These are phyloP conservation scores for Cladorrhinum samala DNA, from an alignment of 495 filamentous ascomycete genomes.

Conservation along the genomic window DNA sequence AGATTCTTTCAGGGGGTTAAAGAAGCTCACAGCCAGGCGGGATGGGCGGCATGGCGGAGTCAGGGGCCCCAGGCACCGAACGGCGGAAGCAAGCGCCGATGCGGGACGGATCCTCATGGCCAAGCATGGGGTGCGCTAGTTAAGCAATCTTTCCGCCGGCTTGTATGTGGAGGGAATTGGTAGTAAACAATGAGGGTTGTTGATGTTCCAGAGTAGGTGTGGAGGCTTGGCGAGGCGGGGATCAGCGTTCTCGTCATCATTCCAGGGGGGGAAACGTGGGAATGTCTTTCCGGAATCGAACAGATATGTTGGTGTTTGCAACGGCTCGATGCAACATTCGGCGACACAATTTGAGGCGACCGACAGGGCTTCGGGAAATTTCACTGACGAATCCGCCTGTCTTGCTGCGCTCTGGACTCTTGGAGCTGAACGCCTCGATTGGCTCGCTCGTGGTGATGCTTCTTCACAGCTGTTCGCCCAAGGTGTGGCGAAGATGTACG, in stretches of 20 bases:
- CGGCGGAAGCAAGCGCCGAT: conserved; percentile 13
- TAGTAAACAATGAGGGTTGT: background rate
- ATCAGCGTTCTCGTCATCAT: too few relatives aligned
- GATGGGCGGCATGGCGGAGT: conserved; percentile 4
- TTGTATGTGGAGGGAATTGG: background rate
- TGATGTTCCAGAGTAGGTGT: too few relatives aligned
- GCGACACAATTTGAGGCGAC: too few relatives aligned
- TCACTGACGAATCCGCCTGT: background rate
- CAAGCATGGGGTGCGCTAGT: background rate
- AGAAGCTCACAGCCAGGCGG: background rate
- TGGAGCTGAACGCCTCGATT: too few relatives aligned
- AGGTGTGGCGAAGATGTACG: background rate
- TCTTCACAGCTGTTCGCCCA: background rate
- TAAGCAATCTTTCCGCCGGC: background rate
- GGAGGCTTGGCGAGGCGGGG: too few relatives aligned
- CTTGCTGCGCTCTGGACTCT: too few relatives aligned
- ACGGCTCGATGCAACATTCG: conserved; percentile 9
- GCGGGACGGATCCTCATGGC: background rate
- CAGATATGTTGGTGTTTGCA: too few relatives aligned
- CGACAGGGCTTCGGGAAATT: too few relatives aligned
- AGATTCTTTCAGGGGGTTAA: conserved; percentile 8
- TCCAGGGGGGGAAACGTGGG: too few relatives aligned
- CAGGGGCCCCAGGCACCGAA: conserved; percentile 2
- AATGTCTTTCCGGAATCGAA: background rate
- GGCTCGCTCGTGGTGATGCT: too few relatives aligned